A percentile compares a stretch with the other conserved stretches of the same genome.
Conservation (phyloP, 768 basidiomycete genomes). For the Tricholoma hemisulphureum region DNA sequence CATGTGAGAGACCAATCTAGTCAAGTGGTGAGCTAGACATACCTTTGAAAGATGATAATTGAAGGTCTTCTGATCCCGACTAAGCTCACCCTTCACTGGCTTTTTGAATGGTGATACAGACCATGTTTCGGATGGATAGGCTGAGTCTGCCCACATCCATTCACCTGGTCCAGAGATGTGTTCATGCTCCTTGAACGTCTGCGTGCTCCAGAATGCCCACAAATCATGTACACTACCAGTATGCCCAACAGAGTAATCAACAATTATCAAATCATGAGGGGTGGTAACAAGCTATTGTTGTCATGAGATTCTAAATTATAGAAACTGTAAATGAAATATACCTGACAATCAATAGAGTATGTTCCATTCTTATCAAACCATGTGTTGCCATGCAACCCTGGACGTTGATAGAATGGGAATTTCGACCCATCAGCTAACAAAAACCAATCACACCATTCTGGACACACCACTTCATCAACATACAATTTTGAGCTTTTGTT, state of each 20-base stretch:
- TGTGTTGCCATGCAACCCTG: constrained; percentile 21
- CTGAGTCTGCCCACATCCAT: constrained; percentile 33
- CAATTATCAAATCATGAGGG: constrained; percentile 18
- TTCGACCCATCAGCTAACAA: constrained; percentile 25
- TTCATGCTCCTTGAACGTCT: constrained; percentile 13
- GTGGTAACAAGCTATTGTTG: constrained; percentile 4
- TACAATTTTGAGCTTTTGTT: constrained; percentile 9
- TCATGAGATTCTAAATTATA: not conserved
- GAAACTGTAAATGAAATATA: constrained; percentile 1
- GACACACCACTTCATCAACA: constrained; percentile 8
- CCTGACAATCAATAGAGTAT: constrained; percentile 19
- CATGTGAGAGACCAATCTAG: not conserved
- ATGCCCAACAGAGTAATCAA: not conserved
- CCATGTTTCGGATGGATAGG: constrained; percentile 22
- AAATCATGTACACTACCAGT: constrained; percentile 18
- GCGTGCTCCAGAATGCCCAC: constrained; percentile 19
- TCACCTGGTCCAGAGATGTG: constrained; percentile 18
- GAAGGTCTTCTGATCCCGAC: constrained; percentile 10
- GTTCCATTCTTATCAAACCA: constrained; percentile 19
- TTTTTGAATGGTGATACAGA: not conserved
- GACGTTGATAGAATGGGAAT: constrained; percentile 20
- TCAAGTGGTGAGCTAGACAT: not conserved
- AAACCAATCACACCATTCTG: constrained; percentile 23
- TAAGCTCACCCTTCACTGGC: constrained; percentile 12
- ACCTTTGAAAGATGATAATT: constrained; percentile 15